A percentile compares a stretch with the other conserved stretches of the same genome.
phyloP scores from a whole-genome alignment of 805 yeast species.

The Schwanniomyces yamadae region DNA sequence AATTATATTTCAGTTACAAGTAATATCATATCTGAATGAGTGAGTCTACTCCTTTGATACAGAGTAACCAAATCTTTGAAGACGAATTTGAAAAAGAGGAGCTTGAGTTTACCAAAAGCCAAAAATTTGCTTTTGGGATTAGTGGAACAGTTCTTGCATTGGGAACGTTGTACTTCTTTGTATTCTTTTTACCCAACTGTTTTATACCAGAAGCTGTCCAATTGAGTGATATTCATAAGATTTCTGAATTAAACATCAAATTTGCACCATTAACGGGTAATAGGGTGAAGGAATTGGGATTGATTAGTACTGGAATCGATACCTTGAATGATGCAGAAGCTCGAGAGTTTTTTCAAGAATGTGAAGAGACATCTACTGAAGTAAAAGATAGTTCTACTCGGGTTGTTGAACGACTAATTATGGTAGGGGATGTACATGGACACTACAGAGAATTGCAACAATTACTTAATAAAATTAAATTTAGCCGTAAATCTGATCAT shows the following conservation, averaged over 20 bases:
- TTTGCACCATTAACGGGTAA: constrained; percentile 24
- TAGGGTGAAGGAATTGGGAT: constrained; percentile 15
- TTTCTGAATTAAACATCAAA: constrained; percentile 21
- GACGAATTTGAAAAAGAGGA: constrained; percentile 12
- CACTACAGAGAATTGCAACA: constrained; percentile 53
- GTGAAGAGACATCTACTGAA: constrained; percentile 4
- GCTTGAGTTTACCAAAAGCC: constrained; percentile 9
- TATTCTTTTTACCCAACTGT: constrained; percentile 30
- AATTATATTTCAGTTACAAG: neutral
- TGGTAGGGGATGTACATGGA: constrained; percentile 91
- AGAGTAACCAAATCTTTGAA: neutral
- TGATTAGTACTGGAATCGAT: constrained; percentile 3
- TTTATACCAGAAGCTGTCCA: constrained; percentile 34
- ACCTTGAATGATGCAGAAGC: constrained; percentile 6
- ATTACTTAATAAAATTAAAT: constrained; percentile 51
- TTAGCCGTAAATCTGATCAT: constrained; percentile 50
- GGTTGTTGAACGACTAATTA: constrained; percentile 49
- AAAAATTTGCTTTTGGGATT: constrained; percentile 14
- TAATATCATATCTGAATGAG: constrained; percentile 13
- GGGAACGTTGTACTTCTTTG: constrained; percentile 27
- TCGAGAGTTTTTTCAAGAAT: too few species aligned
- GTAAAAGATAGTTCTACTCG: neutral
- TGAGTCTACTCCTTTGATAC: constrained; percentile 15
- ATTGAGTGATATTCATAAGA: constrained; percentile 23
- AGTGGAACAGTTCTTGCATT: constrained; percentile 13